Conservation (phyloP, 1,139 yeast species). For the Taphrina wiesneri region DNA sequence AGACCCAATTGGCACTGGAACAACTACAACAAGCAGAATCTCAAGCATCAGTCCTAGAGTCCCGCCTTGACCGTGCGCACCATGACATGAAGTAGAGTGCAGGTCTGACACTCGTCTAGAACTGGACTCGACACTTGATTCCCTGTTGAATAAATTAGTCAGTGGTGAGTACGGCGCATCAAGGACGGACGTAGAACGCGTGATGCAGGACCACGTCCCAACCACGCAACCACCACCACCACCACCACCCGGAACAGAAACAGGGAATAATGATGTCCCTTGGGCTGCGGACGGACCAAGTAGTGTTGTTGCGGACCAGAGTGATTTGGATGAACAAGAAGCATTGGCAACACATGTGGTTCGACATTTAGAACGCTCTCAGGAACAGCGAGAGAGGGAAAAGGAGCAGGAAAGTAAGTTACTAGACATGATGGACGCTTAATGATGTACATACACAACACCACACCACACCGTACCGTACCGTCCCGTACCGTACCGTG, state of each 20-base stretch:
- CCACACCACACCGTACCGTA: too few species aligned
- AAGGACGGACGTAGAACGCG: neutral
- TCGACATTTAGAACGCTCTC: neutral
- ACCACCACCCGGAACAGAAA: neutral
- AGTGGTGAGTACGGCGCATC: neutral
- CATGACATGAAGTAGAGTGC: neutral
- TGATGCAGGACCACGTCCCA: neutral
- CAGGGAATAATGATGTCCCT: too few species aligned
- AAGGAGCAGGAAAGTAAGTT: neutral
- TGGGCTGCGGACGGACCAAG: neutral
- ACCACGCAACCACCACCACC: neutral
- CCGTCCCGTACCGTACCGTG: too few species aligned
- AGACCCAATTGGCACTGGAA: conserved; percentile 13
- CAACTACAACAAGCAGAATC: conserved; percentile 8
- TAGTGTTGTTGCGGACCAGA: neutral
- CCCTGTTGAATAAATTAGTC: neutral
- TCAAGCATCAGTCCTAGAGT: conserved; percentile 15
- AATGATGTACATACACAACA: neutral
- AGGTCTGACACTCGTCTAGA: neutral
- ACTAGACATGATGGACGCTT: conserved; percentile 17
- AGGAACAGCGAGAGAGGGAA: neutral
- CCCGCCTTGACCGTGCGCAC: conserved; percentile 28
- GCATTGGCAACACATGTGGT: neutral
- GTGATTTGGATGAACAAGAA: neutral
- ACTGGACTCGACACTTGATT: conserved; percentile 9